phyloP scores from a whole-genome alignment of 192 early-diverging fungal species.

The Diversispora eburnea region DNA sequence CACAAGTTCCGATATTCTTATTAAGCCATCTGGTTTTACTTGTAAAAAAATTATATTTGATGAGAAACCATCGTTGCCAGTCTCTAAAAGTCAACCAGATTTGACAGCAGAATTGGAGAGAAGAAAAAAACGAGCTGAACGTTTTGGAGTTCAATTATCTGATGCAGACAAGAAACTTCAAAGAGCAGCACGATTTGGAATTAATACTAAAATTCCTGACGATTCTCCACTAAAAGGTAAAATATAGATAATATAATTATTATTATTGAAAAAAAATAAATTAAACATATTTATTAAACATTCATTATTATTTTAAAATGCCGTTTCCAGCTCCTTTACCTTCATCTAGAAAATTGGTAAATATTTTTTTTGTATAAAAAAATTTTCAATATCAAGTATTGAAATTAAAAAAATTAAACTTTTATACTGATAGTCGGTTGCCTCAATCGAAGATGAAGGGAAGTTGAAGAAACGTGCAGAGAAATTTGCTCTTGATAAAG shows the following conservation, averaged over 20 bases:
- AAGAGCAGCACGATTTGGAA: slow-evolving; percentile 56
- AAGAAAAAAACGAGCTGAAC: slow-evolving; percentile 43
- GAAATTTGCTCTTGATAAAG: slow-evolving; percentile 43
- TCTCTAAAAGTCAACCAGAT: slow-evolving; percentile 9
- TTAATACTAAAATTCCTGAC: slow-evolving; percentile 29
- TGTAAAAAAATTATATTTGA: slow-evolving; percentile 21
- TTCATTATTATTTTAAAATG: neutral
- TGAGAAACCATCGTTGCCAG: neutral
- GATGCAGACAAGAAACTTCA: slow-evolving; percentile 49
- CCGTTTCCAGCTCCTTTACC: neutral
- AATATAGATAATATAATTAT: neutral
- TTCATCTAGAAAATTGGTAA: slow-evolving; percentile 3
- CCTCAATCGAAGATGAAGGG: slow-evolving; percentile 53
- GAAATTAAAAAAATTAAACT: neutral
- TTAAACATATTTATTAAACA: no score
- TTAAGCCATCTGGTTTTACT: slow-evolving; percentile 17
- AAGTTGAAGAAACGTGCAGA: slow-evolving; percentile 64
- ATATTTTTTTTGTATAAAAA: neutral
- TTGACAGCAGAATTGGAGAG: slow-evolving; percentile 42
- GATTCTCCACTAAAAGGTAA: slow-evolving; percentile 24
- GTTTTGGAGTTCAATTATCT: slow-evolving; percentile 47
- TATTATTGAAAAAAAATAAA: no score
- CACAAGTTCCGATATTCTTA: neutral
- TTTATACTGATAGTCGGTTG: neutral
- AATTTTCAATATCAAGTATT: neutral